Percentiles rank a stretch among this genome's conserved stretches.
Conservation (phyloP, 1,284 basidiomycete species). For the Athelia psychrophila region DNA sequence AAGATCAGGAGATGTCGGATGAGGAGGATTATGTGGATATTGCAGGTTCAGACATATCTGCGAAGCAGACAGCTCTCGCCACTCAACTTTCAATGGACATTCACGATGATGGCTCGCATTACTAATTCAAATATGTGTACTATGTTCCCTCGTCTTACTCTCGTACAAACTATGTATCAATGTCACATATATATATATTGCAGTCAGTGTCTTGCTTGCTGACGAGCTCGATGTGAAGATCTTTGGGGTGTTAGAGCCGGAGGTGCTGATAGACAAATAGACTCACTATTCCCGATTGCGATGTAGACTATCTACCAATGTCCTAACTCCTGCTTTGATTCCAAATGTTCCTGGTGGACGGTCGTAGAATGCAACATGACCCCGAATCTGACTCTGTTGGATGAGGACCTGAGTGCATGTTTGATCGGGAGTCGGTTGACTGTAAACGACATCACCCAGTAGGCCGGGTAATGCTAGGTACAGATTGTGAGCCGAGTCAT, state of each 20-base stretch:
- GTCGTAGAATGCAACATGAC: slow-evolving; percentile 19
- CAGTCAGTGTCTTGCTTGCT: too few relatives aligned
- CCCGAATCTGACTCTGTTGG: slow-evolving; percentile 17
- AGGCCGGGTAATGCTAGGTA: slow-evolving; percentile 4
- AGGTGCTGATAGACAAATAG: too few relatives aligned
- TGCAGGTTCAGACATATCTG: not conserved
- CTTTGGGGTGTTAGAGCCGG: too few relatives aligned
- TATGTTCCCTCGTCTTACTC: too few relatives aligned
- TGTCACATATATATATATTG: too few relatives aligned
- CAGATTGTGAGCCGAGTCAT: slow-evolving; percentile 11
- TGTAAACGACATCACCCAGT: not conserved
- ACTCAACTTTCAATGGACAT: slow-evolving; percentile 5
- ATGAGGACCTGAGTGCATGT: slow-evolving; percentile 14
- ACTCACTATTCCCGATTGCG: slow-evolving; percentile 4
- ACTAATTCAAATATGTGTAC: too few relatives aligned
- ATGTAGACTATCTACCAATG: slow-evolving; percentile 19
- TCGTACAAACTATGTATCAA: too few relatives aligned
- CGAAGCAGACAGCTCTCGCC: not conserved
- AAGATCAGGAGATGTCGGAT: slow-evolving; percentile 9
- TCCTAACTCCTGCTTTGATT: slow-evolving; percentile 10
- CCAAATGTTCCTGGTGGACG: slow-evolving; percentile 18
- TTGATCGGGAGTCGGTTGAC: slow-evolving; percentile 6
- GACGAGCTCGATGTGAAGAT: too few relatives aligned
- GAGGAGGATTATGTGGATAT: slow-evolving; percentile 1
- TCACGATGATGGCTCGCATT: not conserved